Base-by-base conservation (phyloP, 129 eudicot species). In the Silybum marianum region DNA sequence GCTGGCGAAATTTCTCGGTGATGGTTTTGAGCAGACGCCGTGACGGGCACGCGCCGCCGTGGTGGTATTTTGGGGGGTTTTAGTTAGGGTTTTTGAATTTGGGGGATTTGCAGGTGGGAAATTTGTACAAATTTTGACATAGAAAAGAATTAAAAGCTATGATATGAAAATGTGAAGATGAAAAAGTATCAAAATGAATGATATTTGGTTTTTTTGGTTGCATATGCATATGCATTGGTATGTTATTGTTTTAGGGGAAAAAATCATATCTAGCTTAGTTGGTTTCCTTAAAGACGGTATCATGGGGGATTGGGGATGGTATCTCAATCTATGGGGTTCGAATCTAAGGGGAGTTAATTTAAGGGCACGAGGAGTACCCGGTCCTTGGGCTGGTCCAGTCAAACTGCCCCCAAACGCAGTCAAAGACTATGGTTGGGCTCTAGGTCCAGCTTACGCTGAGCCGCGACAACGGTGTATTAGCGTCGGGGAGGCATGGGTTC, bases 1-100 rank as follows among this genome's bases (percentile, higher is more conserved):
- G 79, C 79, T 75, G 70, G 79, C 69, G 38, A 75, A 54, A 0
- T 75, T 75, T 75, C 22, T 75, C 19, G 46, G 69, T n/a, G 79
- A n/a, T 28, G 79, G 60, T 75, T 34, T 18, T 18, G 78, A 19
- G 3, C 44, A 74, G 23, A 0, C 77, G 78, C 40, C 26, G 70
- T 75, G 69, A 14, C 0, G 24, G 11, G 0, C 79, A 75, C 79
- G 79, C 79, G 79, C 79, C 69, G 60, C 7, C 10, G 24, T 72
- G 69, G 42, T 68, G 68, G 5, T 32, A 4, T 2, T 22, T 14
- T 2, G 26, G 44, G 69, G 30, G 66, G 10, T 58, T 48, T 75
- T 51, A 32, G 58, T 28, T 54, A 28, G 70, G 79, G 69, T 54
- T 75, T 48, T 75, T 51, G 18, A n/a, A 54, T 18, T 24, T 54